Conservation (phyloP, 140 eudicot species). For the Cichorium intybus region DNA sequence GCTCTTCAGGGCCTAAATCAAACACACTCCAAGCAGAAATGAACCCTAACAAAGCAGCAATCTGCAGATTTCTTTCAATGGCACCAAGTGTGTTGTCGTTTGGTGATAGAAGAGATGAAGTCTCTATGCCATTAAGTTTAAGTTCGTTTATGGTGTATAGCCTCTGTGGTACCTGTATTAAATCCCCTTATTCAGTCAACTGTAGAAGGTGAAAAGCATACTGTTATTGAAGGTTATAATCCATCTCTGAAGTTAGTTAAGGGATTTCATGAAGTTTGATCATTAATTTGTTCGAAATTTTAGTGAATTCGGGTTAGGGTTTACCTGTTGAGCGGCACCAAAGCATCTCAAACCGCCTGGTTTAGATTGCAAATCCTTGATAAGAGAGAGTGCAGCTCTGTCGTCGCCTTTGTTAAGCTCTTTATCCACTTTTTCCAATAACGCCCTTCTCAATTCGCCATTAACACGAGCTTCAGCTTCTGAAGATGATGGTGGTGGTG, state of each 20-base stretch:
- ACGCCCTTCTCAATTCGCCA: conserved; percentile 33
- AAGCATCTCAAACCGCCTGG: conserved; percentile 68
- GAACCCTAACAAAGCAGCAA: conserved; percentile 69
- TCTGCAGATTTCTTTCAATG: conserved; percentile 61
- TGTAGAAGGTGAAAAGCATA: conserved; percentile 14
- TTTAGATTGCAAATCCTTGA: conserved; percentile 56
- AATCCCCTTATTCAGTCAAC: conserved; percentile 15
- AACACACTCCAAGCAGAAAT: conserved; percentile 69
- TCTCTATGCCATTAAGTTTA: conserved; percentile 76
- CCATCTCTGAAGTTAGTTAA: no score
- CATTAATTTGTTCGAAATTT: neutral
- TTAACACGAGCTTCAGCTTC: neutral
- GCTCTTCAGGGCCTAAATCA: conserved; percentile 58
- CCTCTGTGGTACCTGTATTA: conserved; percentile 85
- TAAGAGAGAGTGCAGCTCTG: conserved; percentile 64
- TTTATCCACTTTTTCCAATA: conserved; percentile 62
- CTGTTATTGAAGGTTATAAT: conserved; percentile 16
- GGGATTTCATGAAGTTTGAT: neutral
- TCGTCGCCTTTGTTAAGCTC: conserved; percentile 74
- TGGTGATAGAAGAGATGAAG: conserved; percentile 72
- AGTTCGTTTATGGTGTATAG: conserved; percentile 75
- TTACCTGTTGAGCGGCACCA: conserved; percentile 90
- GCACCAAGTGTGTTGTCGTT: conserved; percentile 76
- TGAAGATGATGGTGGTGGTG: conserved; percentile 15
- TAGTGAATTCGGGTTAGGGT: neutral